These are phyloP conservation scores for Cyberlindnera euphorbiae DNA, from an alignment of 805 yeast genomes.

Conservation along the genomic window DNA sequence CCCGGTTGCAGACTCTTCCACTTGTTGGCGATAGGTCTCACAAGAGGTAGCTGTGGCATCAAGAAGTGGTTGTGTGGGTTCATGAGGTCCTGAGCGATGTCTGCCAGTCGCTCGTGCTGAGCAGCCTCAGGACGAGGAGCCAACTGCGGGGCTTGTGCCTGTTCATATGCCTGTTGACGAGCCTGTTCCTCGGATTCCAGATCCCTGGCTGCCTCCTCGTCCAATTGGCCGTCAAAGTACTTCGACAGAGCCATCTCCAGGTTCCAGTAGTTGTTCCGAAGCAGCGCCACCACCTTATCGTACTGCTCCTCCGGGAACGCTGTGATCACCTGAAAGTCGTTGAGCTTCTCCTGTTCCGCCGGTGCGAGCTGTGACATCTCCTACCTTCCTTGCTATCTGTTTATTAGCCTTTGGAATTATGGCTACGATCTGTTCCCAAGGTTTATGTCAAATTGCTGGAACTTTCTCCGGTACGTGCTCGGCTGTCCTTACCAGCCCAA, in stretches of 20 bases:
- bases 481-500: no score
- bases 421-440: no score
- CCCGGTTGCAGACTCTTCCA: slow-evolving; percentile 18
- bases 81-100: slow-evolving; percentile 2
- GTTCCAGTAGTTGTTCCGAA: slow-evolving; percentile 53
- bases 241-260: slow-evolving; percentile 56
- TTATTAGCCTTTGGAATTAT: no score
- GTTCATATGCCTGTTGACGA: slow-evolving; percentile 2
- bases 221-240: slow-evolving; percentile 55
- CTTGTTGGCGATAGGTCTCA: slow-evolving; percentile 29
- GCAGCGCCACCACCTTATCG: slow-evolving; percentile 40
- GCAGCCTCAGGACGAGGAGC: not conserved
- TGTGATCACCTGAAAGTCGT: slow-evolving; percentile 47
- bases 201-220: slow-evolving; percentile 16
- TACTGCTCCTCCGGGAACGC: slow-evolving; percentile 43
- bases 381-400: not conserved
- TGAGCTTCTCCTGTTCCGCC: slow-evolving; percentile 38
- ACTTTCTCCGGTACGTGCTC: no score
- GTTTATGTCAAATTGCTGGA: no score
- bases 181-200: not conserved
- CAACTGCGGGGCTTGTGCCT: not conserved
- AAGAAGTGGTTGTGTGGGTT: not conserved
- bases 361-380: slow-evolving; percentile 28
- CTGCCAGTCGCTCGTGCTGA: slow-evolving; percentile 3
- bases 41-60: slow-evolving; percentile 28